These are phyloP conservation scores for Vaucheria bursata DNA, from an alignment of 352 stramenopile genomes.

Conservation along the genomic window DNA sequence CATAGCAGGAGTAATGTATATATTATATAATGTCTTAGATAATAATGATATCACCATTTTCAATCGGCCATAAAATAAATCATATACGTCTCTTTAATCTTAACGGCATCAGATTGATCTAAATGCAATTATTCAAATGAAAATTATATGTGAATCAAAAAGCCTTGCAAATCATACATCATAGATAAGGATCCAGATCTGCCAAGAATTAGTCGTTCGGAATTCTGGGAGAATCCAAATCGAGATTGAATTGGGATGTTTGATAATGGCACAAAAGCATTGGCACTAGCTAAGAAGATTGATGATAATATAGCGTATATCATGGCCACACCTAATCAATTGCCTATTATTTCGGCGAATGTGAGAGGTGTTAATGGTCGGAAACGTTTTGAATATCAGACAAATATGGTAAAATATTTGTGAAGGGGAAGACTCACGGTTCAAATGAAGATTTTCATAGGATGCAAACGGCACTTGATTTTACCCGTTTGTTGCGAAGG, in stretches of 20 bases:
- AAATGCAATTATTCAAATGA: not conserved
- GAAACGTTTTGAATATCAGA: no score
- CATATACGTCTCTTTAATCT: not conserved
- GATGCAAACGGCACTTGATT: no score
- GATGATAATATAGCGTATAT: conserved; percentile 40
- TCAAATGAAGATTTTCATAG: no score
- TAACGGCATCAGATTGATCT: not conserved
- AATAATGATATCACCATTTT: not conserved
- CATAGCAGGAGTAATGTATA: not conserved
- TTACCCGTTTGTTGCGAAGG: no score
- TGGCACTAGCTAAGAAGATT: conserved; percentile 29
- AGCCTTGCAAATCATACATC: conserved; percentile 22
- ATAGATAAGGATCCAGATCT: conserved; percentile 29
- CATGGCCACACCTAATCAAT: no score
- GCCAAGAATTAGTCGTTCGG: conserved; percentile 16
- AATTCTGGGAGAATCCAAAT: conserved; percentile 4
- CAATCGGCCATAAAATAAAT: not conserved
- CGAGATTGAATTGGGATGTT: conserved; percentile 17
- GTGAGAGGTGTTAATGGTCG: no score
- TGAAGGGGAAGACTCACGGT: no score
- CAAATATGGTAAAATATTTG: no score
- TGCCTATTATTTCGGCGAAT: no score
- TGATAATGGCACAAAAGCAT: conserved; percentile 26
- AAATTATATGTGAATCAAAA: not conserved
- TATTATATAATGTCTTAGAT: not conserved